Percentiles rank a stretch among this genome's conserved stretches.
These are phyloP conservation scores for Amaranthus hypochondriacus DNA, from an alignment of 148 eudicot species.

Conservation along the genomic window DNA sequence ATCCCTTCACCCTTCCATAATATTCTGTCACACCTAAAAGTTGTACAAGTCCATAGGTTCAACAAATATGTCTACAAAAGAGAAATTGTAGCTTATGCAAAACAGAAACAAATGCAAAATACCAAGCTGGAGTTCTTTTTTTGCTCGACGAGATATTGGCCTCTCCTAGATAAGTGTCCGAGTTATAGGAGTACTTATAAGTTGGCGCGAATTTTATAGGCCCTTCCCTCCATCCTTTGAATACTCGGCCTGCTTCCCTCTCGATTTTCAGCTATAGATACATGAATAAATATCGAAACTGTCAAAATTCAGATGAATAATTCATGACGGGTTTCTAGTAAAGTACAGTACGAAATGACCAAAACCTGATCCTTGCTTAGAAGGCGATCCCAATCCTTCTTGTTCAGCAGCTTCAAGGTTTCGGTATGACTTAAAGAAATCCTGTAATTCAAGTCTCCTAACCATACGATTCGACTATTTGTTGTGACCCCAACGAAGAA, in stretches of 20 bases:
- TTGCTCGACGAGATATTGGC: constrained; percentile 47
- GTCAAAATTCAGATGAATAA: too few species aligned
- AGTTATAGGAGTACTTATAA: constrained; percentile 57
- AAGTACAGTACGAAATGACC: neutral
- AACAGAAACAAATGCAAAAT: neutral
- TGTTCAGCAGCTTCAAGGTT: constrained; percentile 51
- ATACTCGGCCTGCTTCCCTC: constrained; percentile 56
- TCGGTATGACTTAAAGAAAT: constrained; percentile 55
- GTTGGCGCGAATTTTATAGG: constrained; percentile 61
- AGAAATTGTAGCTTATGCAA: neutral
- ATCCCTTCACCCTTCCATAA: constrained; percentile 65
- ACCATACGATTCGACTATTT: constrained; percentile 57
- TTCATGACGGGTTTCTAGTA: neutral
- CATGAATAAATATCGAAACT: neutral
- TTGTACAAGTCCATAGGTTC: neutral
- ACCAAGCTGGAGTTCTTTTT: constrained; percentile 79
- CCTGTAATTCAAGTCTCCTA: constrained; percentile 89
- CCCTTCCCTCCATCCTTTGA: constrained; percentile 75
- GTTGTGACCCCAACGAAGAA: neutral
- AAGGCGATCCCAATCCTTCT: constrained; percentile 67
- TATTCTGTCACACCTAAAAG: constrained; percentile 71
- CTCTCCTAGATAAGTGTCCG: constrained; percentile 55
- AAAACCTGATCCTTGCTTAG: constrained; percentile 75
- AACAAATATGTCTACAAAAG: neutral
- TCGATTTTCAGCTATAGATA: constrained; percentile 52